These are phyloP conservation scores for Fusarium nisikadoi DNA, from an alignment of 2,329 filamentous ascomycete genomes.

Conservation along the genomic window DNA sequence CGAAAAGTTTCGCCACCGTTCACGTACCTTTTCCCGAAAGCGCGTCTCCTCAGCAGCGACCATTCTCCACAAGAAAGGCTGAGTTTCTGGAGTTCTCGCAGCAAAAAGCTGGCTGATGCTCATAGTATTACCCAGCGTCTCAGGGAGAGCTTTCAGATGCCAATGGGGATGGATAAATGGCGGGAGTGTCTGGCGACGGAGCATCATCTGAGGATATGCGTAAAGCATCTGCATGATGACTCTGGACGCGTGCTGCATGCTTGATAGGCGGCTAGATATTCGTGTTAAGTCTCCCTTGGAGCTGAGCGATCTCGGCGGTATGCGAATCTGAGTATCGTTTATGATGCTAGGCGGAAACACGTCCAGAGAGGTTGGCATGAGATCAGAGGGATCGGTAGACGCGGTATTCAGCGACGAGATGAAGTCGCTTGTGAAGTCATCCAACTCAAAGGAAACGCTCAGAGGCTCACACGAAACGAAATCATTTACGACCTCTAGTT, in stretches of 20 bases:
- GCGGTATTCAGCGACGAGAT: not conserved
- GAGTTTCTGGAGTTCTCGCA: slow-evolving; percentile 34
- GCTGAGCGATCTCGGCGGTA: not conserved
- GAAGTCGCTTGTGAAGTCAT: not conserved
- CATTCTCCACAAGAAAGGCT: slow-evolving; percentile 43
- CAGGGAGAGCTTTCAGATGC: slow-evolving; percentile 32
- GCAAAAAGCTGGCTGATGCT: slow-evolving; percentile 43
- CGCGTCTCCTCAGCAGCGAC: slow-evolving; percentile 40
- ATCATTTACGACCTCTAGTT: rapidly evolving
- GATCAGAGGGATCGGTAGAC: rapidly evolving
- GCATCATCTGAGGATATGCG: slow-evolving; percentile 48
- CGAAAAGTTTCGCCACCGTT: not conserved
- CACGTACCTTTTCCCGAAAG: slow-evolving; percentile 34
- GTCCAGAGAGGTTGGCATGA: rapidly evolving
- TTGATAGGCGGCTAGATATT: slow-evolving; percentile 13
- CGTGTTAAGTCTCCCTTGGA: slow-evolving; percentile 23
- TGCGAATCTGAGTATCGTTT: not conserved
- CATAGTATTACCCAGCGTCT: slow-evolving; percentile 42
- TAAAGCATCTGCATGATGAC: slow-evolving; percentile 42
- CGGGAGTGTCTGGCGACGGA: slow-evolving; percentile 45
- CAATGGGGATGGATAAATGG: slow-evolving; percentile 47
- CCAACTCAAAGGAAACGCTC: rapidly evolving
- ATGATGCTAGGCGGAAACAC: rapidly evolving
- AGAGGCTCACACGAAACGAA: rapidly evolving
- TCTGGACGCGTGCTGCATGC: slow-evolving; percentile 26